These are phyloP conservation scores for Populus ilicifolia DNA, from an alignment of 345 rosid species.

Conservation along the genomic window DNA sequence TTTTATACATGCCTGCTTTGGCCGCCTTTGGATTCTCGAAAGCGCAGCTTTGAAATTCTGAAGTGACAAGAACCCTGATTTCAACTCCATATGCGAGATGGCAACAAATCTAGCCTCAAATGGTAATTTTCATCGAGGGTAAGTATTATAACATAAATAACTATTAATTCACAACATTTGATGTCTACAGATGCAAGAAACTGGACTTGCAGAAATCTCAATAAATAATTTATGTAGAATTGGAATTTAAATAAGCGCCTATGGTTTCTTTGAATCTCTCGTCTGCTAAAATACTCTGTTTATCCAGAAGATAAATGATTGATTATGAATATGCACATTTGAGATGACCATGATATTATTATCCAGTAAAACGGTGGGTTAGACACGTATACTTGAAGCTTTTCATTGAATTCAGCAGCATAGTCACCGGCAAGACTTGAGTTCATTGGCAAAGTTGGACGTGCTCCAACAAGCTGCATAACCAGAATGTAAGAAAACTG, in stretches of 20 bases:
- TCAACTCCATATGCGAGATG: constrained; percentile 60
- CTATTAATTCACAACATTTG: constrained; percentile 14
- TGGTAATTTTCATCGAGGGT: background rate
- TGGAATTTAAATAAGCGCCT: constrained; percentile 35
- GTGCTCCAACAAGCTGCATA: constrained; percentile 72
- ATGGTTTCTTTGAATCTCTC: constrained; percentile 62
- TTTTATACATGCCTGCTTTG: constrained; percentile 72
- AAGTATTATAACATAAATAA: constrained; percentile 5
- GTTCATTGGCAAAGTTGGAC: constrained; percentile 63
- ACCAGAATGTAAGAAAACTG: constrained; percentile 14
- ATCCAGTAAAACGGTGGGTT: background rate
- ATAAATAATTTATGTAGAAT: constrained; percentile 55
- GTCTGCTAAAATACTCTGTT: constrained; percentile 62
- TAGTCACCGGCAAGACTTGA: constrained; percentile 59
- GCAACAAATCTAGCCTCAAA: constrained; percentile 59
- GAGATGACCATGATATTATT: background rate
- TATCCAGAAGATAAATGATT: constrained; percentile 30
- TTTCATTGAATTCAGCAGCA: constrained; percentile 60
- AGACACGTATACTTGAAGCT: constrained; percentile 62
- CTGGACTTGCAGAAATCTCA: constrained; percentile 72
- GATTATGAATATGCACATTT: background rate
- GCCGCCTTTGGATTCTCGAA: constrained; percentile 61
- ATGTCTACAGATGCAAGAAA: constrained; percentile 7
- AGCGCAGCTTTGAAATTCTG: constrained; percentile 77
- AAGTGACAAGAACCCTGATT: constrained; percentile 59